Evolutionary conservation across 2,329 filamentous ascomycete genomes (phyloP), one percentile per base, ranked within the genome.

Genomic region (Sarocladiaceae sp.): DNA sequence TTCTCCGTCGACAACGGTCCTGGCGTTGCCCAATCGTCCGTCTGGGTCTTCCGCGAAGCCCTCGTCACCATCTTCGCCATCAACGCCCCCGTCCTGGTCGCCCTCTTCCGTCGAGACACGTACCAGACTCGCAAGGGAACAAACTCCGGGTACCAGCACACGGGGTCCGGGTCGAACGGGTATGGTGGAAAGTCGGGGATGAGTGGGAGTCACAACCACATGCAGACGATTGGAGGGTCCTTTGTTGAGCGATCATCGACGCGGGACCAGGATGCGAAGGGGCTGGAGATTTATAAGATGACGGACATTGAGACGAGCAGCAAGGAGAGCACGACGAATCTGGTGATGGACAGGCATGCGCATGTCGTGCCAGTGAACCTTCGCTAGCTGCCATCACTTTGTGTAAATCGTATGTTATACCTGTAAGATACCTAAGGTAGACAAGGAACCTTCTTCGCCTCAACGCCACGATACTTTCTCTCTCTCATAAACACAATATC

Each of bases 11-110:
- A 45, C 43, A 18, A 40, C 6, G 43, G 43, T 2, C 43, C 43
- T 9, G 32, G 26, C 15, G 31, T 45, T 20, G 43, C 32, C 19
- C 20, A 45, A 21, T 45, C 43, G 9, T 45, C 43, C 5, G 33
- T 32, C 27, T 45, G 43, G 43, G 43, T 45, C 15, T 45, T 45
- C 33, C 32, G 43, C 10, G 43, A 45, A 21, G 43, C 43, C 3
- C 33, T 45, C n/a, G 33, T 39, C 43, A 45, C 43, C 33, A 45
- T 45, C 15, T 45, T 45, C 18, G 43, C 43, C 16, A 40, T 45
- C 33, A 45, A 45, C 23, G 43, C 43, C 12, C 43, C 43, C 15
- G 26, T 45, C 16, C 18, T 45, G 33, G 23, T 33, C 21, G 43
- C 31, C 6, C 33, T 45, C 6, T 45, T 45, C 43, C 43, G 33